Conservation (phyloP, 306 rosid genomes). For the Malus sieversii region DNA sequence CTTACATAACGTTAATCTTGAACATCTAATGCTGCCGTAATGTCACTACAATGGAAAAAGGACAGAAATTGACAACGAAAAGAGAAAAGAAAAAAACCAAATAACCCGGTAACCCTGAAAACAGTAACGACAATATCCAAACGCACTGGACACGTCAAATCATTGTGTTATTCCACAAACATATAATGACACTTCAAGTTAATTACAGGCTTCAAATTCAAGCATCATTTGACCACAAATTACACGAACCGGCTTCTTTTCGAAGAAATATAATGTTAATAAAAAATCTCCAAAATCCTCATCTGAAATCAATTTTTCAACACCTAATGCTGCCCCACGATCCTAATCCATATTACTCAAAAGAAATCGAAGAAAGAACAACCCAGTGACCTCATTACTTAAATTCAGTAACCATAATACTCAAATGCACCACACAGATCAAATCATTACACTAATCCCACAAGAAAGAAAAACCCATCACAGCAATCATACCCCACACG, state of each 20-base stretch:
- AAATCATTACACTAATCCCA: conserved; percentile 1
- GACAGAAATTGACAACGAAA: not conserved
- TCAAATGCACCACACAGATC: not conserved
- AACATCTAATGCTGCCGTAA: not conserved
- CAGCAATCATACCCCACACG: conserved; percentile 1
- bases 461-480: not conserved
- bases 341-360: not conserved
- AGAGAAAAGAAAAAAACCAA: not conserved
- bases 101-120: not conserved
- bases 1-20: not conserved
- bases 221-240: not conserved
- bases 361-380: not conserved
- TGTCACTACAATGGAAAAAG: not conserved
- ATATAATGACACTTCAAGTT: not conserved
- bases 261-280: not conserved
- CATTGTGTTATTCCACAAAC: not conserved
- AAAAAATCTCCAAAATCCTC: not conserved
- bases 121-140: not conserved
- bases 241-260: not conserved
- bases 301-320: not conserved
- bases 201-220: conserved; percentile 5
- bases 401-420: not conserved
- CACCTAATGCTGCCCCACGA: not conserved
- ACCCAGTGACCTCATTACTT: not conserved
- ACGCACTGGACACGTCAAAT: not conserved